A percentile compares a stretch with the other conserved stretches of the same genome.
Evolutionary conservation across 2,329 filamentous ascomycete genomes (phyloP).

Genomic region (Blumeria graminis): DNA sequence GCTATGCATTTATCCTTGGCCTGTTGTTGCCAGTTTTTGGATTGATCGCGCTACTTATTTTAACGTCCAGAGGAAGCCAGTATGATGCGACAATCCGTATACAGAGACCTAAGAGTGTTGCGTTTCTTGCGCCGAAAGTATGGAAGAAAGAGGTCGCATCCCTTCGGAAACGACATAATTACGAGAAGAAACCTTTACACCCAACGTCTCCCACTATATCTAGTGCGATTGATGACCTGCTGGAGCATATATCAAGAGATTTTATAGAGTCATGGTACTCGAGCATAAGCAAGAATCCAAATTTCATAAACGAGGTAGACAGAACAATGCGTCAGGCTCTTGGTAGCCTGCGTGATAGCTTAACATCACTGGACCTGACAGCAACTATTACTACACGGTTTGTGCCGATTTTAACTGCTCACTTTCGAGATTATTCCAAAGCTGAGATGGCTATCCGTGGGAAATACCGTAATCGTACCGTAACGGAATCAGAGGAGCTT

Average conservation of each 20-base stretch:
- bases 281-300: constrained; percentile 55
- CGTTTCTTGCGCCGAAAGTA: constrained; percentile 34
- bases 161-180: constrained; percentile 39
- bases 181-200: constrained; percentile 46
- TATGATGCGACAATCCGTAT: constrained; percentile 19
- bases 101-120: constrained; percentile 21
- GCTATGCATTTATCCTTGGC: constrained; percentile 61
- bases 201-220: constrained; percentile 56
- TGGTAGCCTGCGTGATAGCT: constrained; percentile 41
- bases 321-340: constrained; percentile 51
- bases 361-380: constrained; percentile 58
- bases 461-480: constrained; percentile 61
- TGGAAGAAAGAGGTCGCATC: constrained; percentile 51
- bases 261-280: constrained; percentile 79
- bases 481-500: constrained; percentile 91
- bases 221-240: constrained; percentile 51
- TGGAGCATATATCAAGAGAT: constrained; percentile 55
- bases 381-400: constrained; percentile 61
- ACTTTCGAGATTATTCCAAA: constrained; percentile 75
- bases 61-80: constrained; percentile 30
- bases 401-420: constrained; percentile 67
- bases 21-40: constrained; percentile 28
- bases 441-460: constrained; percentile 74
- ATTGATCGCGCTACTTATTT: constrained; percentile 32
- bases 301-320: constrained; percentile 74